Conservation (phyloP, 31 red algal genomes). For the Porphyra umbilicalis region DNA sequence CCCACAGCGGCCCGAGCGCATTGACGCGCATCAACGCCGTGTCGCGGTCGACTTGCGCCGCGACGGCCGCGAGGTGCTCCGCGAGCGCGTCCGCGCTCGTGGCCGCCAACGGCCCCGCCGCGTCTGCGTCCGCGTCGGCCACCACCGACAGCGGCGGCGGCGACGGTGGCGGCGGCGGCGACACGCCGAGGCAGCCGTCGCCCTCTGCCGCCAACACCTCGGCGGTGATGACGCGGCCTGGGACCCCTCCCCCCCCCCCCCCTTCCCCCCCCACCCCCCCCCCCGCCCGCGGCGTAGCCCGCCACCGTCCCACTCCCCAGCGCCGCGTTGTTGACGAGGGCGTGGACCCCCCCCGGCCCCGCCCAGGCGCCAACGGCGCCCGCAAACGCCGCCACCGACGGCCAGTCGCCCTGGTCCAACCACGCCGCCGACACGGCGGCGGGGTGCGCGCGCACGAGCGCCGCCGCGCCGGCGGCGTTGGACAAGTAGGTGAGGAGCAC, state of each 20-base stretch:
- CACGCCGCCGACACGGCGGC: conserved; percentile 9
- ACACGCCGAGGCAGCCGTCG: neutral
- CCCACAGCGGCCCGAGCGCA: conserved; percentile 51
- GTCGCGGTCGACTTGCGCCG: conserved; percentile 18
- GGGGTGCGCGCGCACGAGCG: conserved; percentile 3
- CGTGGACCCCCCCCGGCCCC: conserved; percentile 22
- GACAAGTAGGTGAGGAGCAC: conserved; percentile 60
- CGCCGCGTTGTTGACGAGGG: conserved; percentile 75
- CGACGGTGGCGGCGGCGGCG: neutral
- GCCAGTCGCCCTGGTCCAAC: conserved; percentile 44
- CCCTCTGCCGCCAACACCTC: neutral
- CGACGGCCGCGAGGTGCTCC: conserved; percentile 6
- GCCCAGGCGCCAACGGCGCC: conserved; percentile 27
- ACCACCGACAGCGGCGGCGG: neutral
- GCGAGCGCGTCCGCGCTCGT: neutral
- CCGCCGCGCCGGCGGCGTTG: conserved; percentile 9
- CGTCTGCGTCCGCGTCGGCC: neutral
- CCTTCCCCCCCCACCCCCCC: neutral
- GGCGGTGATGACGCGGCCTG: neutral
- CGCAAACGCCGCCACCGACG: conserved; percentile 21
- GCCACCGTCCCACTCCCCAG: conserved; percentile 51
- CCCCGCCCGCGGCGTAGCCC: conserved; percentile 12
- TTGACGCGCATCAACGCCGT: conserved; percentile 52
- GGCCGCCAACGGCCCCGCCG: neutral
- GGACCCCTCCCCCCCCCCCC: neutral